A percentile compares a stretch with the other conserved stretches of the same genome.
Conservation (phyloP, 495 filamentous ascomycete species). For the Xylaria intraflava region DNA sequence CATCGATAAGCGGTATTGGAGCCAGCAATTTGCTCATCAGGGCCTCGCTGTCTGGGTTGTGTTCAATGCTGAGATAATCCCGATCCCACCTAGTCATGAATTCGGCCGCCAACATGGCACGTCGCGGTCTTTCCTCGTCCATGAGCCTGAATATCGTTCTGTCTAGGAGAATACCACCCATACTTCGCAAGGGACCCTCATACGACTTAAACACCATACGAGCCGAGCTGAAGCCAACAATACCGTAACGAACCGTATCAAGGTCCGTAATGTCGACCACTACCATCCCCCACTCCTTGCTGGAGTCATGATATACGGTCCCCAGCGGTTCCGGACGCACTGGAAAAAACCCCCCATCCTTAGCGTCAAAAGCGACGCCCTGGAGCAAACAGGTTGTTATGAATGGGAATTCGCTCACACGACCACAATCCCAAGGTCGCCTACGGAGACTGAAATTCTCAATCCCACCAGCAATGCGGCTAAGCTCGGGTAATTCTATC, state of each 20-base stretch:
- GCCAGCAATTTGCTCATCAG: not conserved
- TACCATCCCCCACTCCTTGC: constrained; percentile 12
- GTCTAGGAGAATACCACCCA: not conserved
- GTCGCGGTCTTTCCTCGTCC: not conserved
- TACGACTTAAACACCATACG: not conserved
- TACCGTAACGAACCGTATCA: constrained; percentile 12
- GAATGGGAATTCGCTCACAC: constrained; percentile 13
- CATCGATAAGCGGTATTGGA: not conserved
- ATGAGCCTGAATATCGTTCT: not conserved
- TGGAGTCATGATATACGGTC: constrained; percentile 14
- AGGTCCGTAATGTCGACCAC: constrained; percentile 16
- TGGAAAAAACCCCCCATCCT: not conserved
- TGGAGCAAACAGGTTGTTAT: constrained; percentile 10
- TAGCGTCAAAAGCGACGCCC: constrained; percentile 10
- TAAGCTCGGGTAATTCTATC: constrained; percentile 12
- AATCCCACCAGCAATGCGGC: not conserved
- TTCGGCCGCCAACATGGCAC: not conserved
- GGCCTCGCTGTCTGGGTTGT: not conserved
- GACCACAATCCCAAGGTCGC: constrained; percentile 3
- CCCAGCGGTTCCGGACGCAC: constrained; percentile 10
- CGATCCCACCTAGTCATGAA: not conserved
- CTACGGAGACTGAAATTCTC: not conserved
- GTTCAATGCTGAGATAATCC: not conserved
- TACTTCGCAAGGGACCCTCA: not conserved
- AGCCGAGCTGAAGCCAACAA: constrained; percentile 11